Conservation (phyloP, 2,329 filamentous ascomycete genomes). For the Dryadomyces sulphureus region DNA sequence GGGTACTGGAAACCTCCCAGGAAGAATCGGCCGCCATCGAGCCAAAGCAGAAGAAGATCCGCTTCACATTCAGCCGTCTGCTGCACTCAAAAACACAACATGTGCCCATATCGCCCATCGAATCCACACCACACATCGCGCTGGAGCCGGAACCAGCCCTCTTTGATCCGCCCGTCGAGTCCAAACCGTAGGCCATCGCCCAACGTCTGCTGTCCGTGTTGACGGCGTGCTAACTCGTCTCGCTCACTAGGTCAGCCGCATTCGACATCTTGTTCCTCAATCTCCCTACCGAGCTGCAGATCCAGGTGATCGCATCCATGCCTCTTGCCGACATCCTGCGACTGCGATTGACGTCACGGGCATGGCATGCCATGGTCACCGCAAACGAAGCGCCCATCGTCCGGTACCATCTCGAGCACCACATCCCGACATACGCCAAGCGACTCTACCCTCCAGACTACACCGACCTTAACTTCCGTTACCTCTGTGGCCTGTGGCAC, state of each 20-base stretch:
- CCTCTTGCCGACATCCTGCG: slow-evolving; percentile 46
- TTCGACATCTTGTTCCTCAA: slow-evolving; percentile 43
- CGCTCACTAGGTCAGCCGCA: slow-evolving; percentile 20
- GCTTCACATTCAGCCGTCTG: slow-evolving; percentile 8
- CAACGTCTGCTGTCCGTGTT: too few relatives aligned
- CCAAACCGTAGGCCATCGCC: slow-evolving; percentile 20
- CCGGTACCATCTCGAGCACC: slow-evolving; percentile 43
- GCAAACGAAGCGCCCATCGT: slow-evolving; percentile 46
- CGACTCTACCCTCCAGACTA: slow-evolving; percentile 42
- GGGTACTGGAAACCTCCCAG: slow-evolving; percentile 8
- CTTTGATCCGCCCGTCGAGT: slow-evolving; percentile 8
- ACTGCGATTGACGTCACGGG: slow-evolving; percentile 41
- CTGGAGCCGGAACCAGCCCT: neutral
- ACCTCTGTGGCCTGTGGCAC: slow-evolving; percentile 51
- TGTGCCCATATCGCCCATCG: neutral
- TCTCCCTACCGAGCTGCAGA: slow-evolving; percentile 46
- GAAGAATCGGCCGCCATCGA: slow-evolving; percentile 18
- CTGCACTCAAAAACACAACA: slow-evolving; percentile 6
- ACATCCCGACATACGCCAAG: slow-evolving; percentile 44
- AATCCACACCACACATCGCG: too few relatives aligned
- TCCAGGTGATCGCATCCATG: slow-evolving; percentile 45
- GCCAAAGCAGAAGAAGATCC: slow-evolving; percentile 25
- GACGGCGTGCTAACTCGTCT: slow-evolving; percentile 6
- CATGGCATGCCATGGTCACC: slow-evolving; percentile 44
- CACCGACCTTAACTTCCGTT: slow-evolving; percentile 37